Conservation (phyloP, 129 eudicot species). For the Flaveria robusta region DNA sequence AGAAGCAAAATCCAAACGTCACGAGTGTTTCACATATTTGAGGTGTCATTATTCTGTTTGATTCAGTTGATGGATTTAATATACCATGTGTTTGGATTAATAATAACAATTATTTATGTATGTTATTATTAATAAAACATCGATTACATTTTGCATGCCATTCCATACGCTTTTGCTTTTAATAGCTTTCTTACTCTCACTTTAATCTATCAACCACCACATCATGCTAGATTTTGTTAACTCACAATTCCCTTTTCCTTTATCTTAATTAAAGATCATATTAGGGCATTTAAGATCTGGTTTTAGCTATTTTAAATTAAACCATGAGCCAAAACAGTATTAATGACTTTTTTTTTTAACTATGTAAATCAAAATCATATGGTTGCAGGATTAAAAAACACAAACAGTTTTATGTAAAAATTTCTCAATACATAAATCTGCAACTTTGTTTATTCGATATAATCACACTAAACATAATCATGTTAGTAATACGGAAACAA, state of each 20-base stretch:
- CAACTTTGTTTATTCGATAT: no score
- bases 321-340: neutral
- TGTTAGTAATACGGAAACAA: no score
- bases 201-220: constrained; percentile 15
- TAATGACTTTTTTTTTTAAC: neutral
- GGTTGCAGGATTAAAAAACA: no score
- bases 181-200: constrained; percentile 6
- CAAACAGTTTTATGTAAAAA: no score
- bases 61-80: neutral
- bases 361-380: no score
- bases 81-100: constrained; percentile 2
- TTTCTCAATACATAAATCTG: no score
- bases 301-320: neutral
- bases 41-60: neutral
- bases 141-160: constrained; percentile 33
- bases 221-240: constrained; percentile 20
- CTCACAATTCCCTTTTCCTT: neutral
- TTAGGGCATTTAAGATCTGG: neutral
- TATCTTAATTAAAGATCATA: neutral
- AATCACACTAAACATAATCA: no score
- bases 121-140: constrained; percentile 14
- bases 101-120: neutral
- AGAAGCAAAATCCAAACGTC: neutral
- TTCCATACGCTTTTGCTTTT: constrained; percentile 29
- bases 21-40: neutral